Conservation (phyloP, 2,329 filamentous ascomycete genomes). For the Phaeomoniella chlamydospora region DNA sequence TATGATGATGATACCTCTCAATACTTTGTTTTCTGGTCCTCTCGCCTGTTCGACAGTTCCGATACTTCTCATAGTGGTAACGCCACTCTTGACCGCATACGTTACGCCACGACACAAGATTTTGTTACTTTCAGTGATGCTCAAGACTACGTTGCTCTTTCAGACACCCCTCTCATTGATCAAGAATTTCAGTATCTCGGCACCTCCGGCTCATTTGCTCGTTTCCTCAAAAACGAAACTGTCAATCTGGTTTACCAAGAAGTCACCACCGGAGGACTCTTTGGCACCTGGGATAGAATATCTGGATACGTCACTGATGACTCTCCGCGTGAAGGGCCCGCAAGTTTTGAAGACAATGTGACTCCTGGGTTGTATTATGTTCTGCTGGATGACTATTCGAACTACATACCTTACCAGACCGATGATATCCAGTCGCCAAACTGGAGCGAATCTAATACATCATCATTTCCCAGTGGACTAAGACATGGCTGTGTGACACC, state of each 20-base stretch:
- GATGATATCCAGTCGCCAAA: background rate
- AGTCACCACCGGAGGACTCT: constrained; percentile 31
- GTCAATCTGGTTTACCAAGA: constrained; percentile 38
- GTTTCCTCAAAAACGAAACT: constrained; percentile 42
- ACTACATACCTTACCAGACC: background rate
- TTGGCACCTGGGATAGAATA: constrained; percentile 36
- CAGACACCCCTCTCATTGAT: constrained; percentile 36
- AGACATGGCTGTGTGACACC: background rate
- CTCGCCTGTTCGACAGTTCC: constrained; percentile 30
- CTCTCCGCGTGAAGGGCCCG: background rate
- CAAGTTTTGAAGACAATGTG: background rate
- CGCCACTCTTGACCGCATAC: constrained; percentile 28
- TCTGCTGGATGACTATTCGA: background rate
- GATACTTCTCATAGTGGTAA: constrained; percentile 35
- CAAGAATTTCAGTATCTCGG: constrained; percentile 40
- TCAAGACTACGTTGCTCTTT: constrained; percentile 34
- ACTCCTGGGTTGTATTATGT: background rate
- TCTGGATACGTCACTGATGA: constrained; percentile 24
- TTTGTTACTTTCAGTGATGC: constrained; percentile 38
- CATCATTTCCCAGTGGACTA: background rate
- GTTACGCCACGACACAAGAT: constrained; percentile 41
- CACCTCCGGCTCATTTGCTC: constrained; percentile 28
- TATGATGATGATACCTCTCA: constrained; percentile 34
- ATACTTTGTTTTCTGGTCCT: constrained; percentile 36
- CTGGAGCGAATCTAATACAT: constrained; percentile 9